phyloP scores from a whole-genome alignment of 441 rosid genomes.

The Melastoma candidum region DNA sequence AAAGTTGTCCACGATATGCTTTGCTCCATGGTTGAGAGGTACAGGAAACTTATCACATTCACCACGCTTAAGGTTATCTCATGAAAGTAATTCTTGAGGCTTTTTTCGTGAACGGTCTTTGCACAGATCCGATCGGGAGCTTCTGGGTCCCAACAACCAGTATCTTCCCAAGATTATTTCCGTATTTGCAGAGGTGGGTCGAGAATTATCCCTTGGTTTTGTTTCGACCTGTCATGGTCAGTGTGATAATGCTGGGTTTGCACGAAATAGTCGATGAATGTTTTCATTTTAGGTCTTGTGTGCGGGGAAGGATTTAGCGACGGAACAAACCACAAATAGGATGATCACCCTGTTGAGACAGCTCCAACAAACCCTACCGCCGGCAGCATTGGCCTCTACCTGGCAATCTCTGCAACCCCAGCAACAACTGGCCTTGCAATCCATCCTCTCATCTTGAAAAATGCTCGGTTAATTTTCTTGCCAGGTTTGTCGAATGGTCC shows the following conservation, averaged over 20 bases:
- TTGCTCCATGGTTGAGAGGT: constrained; percentile 97
- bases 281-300: constrained; percentile 47
- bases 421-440: constrained; percentile 80
- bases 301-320: constrained; percentile 70
- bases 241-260: neutral
- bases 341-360: constrained; percentile 76
- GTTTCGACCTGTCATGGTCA: neutral
- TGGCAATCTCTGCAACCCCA: constrained; percentile 90
- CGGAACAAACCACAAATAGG: constrained; percentile 68
- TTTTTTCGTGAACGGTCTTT: neutral
- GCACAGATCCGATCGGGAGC: constrained; percentile 74
- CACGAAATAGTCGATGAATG: neutral
- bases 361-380: constrained; percentile 92
- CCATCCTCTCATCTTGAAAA: constrained; percentile 66
- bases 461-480: neutral
- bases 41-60: constrained; percentile 1
- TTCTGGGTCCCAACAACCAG: constrained; percentile 86
- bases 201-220: neutral
- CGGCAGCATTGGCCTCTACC: constrained; percentile 74
- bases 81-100: neutral
- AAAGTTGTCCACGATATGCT: constrained; percentile 96
- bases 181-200: constrained; percentile 92
- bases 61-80: no score
- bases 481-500: no score
- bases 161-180: constrained; percentile 77